Base-by-base conservation (phyloP, 2,329 filamentous ascomycete genomes). In the Ophiostoma himal-ulmi region DNA sequence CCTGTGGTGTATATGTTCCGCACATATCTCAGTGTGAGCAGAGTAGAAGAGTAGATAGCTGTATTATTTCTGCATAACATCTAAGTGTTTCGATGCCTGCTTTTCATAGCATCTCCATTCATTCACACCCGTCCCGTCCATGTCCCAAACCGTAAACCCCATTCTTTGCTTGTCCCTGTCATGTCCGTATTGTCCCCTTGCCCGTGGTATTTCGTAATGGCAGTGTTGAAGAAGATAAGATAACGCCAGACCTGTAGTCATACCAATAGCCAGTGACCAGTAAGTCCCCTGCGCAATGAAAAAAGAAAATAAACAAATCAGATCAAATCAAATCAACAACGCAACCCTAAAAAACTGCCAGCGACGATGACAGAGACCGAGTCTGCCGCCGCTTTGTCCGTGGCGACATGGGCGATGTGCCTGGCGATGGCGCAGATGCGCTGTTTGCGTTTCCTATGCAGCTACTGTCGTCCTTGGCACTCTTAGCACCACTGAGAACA, bases 301-400 rank as follows among this genome's bases (percentile, higher is more conserved):
- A 26, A 20, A 30, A 39, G 10, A 39, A 54, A 34, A 17, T 1
- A 13, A 30, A 13, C 30, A 37, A 68, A n/a, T 36, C 1, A 62
- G 36, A 48, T 37, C 14, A 10, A 39, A 48, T 37, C 14, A 10
- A 39, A 37, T 14, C 5, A 70, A 52, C 4, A 11, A 62, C 7
- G 48, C 39, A n/a, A n/a, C 5, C 26, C 62, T 66, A 74, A 26
- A 66, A 74, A 1, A 73, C 73, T 14, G 73, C 72, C 22, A 74
- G 68, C 2, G 73, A 73, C 39, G 71, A 70, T 37, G 72, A 73
- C 36, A 71, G 34, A 52, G 36, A 73, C 39, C 71, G 74, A 67
- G 39, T 75, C 69, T 14, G 77, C 69, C 77, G 74, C 71, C 77
- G 75, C 75, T 80, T 80, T 66, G 75, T 70, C 26, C 74, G 74